Evolutionary conservation across 441 rosid genomes (phyloP).

Genomic region (Metrosideros polymorpha): DNA sequence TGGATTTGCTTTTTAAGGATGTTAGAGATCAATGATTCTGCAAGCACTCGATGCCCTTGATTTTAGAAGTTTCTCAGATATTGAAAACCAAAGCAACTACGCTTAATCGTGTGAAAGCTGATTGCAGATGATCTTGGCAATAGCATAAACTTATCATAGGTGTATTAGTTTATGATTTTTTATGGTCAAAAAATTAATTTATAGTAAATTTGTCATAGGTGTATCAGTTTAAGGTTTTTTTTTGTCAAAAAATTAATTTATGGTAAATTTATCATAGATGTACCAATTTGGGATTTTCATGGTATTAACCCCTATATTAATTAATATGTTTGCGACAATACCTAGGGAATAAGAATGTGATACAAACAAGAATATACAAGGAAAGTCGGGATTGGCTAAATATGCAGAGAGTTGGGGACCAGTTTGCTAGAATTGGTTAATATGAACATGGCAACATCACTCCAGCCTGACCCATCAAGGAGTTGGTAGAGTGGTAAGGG

Average conservation of each 20-base stretch:
- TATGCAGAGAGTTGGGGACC: neutral
- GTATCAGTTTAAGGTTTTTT: no score
- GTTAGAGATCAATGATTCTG: neutral
- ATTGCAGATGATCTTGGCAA: neutral
- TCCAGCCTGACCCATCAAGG: no score
- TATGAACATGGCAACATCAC: neutral
- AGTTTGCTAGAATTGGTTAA: neutral
- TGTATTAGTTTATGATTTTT: no score
- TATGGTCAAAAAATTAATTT: no score
- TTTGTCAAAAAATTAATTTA: no score
- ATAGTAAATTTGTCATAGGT: no score
- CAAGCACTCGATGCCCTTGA: neutral
- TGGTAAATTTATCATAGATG: no score
- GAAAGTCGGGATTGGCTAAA: neutral
- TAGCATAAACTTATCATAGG: neutral
- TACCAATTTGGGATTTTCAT: no score
- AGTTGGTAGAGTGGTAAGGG: no score
- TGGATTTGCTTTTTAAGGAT: neutral
- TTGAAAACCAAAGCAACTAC: neutral
- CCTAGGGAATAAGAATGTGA: neutral
- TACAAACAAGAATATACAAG: neutral
- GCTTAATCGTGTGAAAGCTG: neutral
- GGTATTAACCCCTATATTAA: neutral
- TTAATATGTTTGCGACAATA: neutral
- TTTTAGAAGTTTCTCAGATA: no score